A percentile compares a stretch with the other conserved stretches of the same genome.
Conservation (phyloP, 78 protist genomes). For the Cavenderia fasciculata region DNA sequence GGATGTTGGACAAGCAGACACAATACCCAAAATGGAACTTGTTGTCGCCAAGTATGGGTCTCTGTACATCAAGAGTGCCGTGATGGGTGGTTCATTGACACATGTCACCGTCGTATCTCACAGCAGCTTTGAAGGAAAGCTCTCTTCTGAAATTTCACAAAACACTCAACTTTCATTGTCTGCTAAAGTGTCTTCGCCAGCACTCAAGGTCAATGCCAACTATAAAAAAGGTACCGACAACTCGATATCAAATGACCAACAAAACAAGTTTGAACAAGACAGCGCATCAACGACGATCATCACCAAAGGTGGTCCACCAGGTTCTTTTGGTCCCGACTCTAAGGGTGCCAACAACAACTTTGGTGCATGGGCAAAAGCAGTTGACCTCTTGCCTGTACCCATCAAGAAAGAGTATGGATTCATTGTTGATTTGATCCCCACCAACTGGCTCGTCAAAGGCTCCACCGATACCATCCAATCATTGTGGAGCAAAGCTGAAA, state of each 20-base stretch:
- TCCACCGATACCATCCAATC: background rate
- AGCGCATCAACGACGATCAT: background rate
- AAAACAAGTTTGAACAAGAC: background rate
- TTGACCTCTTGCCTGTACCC: constrained; percentile 15
- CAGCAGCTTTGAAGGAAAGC: background rate
- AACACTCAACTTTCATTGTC: background rate
- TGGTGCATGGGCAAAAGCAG: background rate
- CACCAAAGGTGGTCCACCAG: background rate
- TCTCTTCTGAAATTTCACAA: background rate
- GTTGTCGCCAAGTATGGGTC: background rate
- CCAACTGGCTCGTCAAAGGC: background rate
- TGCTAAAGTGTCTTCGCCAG: background rate
- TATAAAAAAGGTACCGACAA: background rate
- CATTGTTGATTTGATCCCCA: background rate
- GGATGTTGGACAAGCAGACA: background rate
- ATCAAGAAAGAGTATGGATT: background rate
- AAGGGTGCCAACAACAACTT: background rate
- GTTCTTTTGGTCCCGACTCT: background rate
- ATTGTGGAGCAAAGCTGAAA: constrained; percentile 9
- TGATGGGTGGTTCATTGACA: background rate
- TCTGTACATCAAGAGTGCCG: background rate
- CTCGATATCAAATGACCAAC: background rate
- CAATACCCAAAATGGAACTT: background rate
- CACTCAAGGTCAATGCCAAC: background rate
- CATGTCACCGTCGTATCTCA: background rate